Percentiles rank a stretch among this genome's conserved stretches.
Evolutionary conservation across 1,139 yeast genomes (phyloP).

Genomic region (Suhomyces bolitotheri): DNA sequence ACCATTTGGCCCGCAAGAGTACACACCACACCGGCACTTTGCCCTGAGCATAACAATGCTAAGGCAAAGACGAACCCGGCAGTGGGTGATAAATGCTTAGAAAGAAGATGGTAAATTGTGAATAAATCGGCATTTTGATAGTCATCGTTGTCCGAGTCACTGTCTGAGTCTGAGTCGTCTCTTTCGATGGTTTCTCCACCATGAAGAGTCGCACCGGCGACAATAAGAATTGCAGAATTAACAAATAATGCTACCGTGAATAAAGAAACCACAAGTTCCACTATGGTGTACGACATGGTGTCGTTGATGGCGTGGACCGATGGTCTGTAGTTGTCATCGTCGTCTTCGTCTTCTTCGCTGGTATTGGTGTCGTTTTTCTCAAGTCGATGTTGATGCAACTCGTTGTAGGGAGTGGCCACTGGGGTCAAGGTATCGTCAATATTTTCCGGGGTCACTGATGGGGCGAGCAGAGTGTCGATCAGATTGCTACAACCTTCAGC

Average conservation of each 20-base stretch:
- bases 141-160: constrained; percentile 45
- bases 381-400: constrained; percentile 8
- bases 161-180: constrained; percentile 18
- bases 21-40: constrained; percentile 97
- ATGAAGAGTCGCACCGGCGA: constrained; percentile 75
- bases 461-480: neutral
- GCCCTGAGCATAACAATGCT: constrained; percentile 93
- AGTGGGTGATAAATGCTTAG: constrained; percentile 74
- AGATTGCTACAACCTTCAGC: constrained; percentile 6
- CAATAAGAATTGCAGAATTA: constrained; percentile 79
- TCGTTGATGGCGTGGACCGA: constrained; percentile 69
- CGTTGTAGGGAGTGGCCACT: constrained; percentile 15
- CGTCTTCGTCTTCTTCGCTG: constrained; percentile 17
- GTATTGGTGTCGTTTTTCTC: constrained; percentile 18
- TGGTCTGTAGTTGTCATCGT: constrained; percentile 53
- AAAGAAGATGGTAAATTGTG: constrained; percentile 76
- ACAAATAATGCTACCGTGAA: constrained; percentile 83
- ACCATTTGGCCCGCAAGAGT: constrained; percentile 97
- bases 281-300: constrained; percentile 69
- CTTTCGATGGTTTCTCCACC: constrained; percentile 15
- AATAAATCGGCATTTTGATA: constrained; percentile 71
- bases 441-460: constrained; percentile 4
- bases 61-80: constrained; percentile 93
- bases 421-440: constrained; percentile 14
- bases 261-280: constrained; percentile 72